Evolutionary conservation across 768 basidiomycete species (phyloP), one percentile per base, ranked within the genome.

Genomic region (Boletus rubropictus): DNA sequence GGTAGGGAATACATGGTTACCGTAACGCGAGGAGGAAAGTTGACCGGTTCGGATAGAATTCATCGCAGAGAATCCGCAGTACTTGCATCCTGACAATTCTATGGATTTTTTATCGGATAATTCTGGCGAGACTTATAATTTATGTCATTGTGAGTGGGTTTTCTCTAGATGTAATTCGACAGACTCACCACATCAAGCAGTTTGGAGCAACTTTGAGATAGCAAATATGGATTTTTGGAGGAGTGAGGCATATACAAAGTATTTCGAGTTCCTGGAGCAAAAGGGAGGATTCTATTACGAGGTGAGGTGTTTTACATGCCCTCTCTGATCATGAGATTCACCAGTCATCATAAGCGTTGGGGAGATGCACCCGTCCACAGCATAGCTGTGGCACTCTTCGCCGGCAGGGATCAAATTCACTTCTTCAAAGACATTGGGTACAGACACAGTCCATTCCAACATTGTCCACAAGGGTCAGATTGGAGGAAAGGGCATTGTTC

Each of bases 341-440:
- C 34, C 17, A 22, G 31, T 36, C 20, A 1, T 7, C 12, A 18
- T 39, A 53, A 89, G 80, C 82, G 90, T 28, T 92, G 91, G 91
- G 95, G 95, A 41, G 94, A 96, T 69, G 95, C 95, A n/a, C 82
- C 82, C 9, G 80, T 92, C 7, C 89, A 92, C 60, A 88, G 84
- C 44, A 92, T 97, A 48, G 95, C 88, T 29, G 93, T 86, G 1
- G 85, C 94, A 0, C 72, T 98, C 8, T 89, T 97, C 54, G 86
- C 90, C 0, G 77, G 76, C 63, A 93, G 89, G 62, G 86, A 90
- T 15, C 87, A 91, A 66, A 82, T 97, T 35, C 89, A 96, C 65
- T 98, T 90, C 72, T 97, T 97, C 75, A 79, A 85, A 53, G 92
- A 97, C 60, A 89, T 98, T 42, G 94, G 84, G 4, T 98, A 96